Base-by-base conservation (phyloP, 2,329 filamentous ascomycete genomes). In the Dactylonectria macrodidyma region DNA sequence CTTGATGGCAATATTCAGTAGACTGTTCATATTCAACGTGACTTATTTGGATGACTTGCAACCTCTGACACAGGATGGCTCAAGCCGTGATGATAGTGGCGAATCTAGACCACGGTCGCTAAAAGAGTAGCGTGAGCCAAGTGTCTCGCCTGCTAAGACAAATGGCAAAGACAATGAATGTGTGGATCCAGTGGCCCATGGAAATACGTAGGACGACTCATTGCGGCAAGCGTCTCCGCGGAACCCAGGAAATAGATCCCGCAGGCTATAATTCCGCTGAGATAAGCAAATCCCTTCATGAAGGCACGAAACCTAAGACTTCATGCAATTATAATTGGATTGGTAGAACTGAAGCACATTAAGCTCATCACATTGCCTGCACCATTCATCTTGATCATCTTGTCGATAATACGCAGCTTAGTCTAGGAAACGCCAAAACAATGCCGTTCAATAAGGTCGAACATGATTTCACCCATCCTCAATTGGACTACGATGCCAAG, bases 401-500 rank as follows among this genome's bases (percentile, higher is more conserved):
- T 30, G 26, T 7, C 26, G 26, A 30, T 30, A 41, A 41, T 4
- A 4, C 8, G 16, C 19, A 19, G 19, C n/a, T 44, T 5, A 44
- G 41, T 30, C 24, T 11, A 26, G 5, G 5, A 9, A 48, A 24
- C 11, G 26, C 12, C 14, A 22, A 2, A 5, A 50, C 8, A 2
- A 51, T 60, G 57, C 57, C 57, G 8, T 60, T 44, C 38, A 14
- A 38, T 3, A 62, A 62, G 36, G 22, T 62, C 24, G 59, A 62
- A 4, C 59, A 62, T 34, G 11, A 54, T 8, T 62, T 62, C 44
- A 62, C 50, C 8, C 59, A 62, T 22, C 22, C 59, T 47, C 33
- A 55, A 33, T 48, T 62, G 11, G 22, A 48, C 22, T 62, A 62
- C 36, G 50, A 55, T n/a, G 55, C 59, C 6, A 41, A 30, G 3